Evolutionary conservation across 495 filamentous ascomycete genomes (phyloP), one percentile per base, ranked within the genome.

Genomic region (Astrothelium subdiscretum): DNA sequence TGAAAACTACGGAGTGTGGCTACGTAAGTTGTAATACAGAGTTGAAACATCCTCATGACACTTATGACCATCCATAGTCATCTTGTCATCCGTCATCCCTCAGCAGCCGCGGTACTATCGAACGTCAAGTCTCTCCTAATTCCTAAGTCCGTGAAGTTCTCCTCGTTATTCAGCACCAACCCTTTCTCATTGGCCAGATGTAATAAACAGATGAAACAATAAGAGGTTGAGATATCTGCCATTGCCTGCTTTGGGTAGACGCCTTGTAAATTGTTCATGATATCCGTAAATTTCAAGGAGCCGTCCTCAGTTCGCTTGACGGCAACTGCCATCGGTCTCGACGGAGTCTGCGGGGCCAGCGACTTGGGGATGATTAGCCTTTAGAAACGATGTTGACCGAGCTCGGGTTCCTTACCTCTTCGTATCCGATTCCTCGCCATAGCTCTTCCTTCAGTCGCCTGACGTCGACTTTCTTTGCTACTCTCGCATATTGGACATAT

Each of bases 391-490:
- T 40, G 70, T 59, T 59, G 20, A 6, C 24, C 26, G 38, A 40
- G 13, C 40, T 24, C 2, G 31, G 12, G 58, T 26, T 63, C 32
- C 63, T 62, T 57, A 42, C 73, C 44, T 77, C 71, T 60, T 84
- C 82, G 42, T 88, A 79, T 22, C 85, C 87, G 73, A 96, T 89
- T 6, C 90, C 89, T 73, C 81, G 87, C 95, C 95, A 99, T 70
- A 99, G 85, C 71, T 99, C 91, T 72, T 92, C 88, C 77, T 99
- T 99, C 68, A 99, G 76, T 70, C 91, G 78, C 58, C 92, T 80
- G 0, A 97, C 91, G 70, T 99, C 95, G n/a, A 99, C 95, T 79
- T 97, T 99, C 82, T 96, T 99, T 15, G 95, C 95, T 27, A 95
- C 87, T 31, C 91, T 81, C 20, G 95, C 95, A 72, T 96, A 99